Conservation (phyloP, 2,329 filamentous ascomycete genomes). For the Chalara sp. region DNA sequence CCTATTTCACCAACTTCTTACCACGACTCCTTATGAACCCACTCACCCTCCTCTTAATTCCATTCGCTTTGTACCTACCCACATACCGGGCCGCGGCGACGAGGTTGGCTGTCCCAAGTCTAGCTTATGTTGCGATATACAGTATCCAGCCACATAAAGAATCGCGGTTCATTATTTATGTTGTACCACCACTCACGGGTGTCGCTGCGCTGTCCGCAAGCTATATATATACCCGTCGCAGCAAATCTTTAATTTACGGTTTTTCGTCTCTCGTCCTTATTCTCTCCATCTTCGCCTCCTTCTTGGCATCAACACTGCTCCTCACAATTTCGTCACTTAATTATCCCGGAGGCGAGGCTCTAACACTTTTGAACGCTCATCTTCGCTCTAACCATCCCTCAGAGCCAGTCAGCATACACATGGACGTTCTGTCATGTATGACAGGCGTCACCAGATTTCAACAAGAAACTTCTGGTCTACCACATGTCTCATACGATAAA, state of each 20-base stretch:
- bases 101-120: conserved; percentile 54
- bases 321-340: conserved; percentile 80
- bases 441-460: conserved; percentile 63
- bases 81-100: conserved; percentile 37
- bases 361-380: conserved; percentile 44
- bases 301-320: conserved; percentile 56
- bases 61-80: conserved; percentile 42
- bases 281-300: conserved; percentile 52
- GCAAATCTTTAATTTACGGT: conserved; percentile 49
- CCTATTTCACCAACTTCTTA: conserved; percentile 76
- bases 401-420: conserved; percentile 38
- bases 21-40: conserved; percentile 84
- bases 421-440: conserved; percentile 64
- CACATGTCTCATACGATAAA: conserved; percentile 45
- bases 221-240: conserved; percentile 59
- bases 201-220: conserved; percentile 68
- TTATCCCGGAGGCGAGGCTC: conserved; percentile 84
- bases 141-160: conserved; percentile 93
- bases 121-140: conserved; percentile 73
- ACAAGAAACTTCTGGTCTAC: conserved; percentile 19
- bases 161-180: conserved; percentile 89
- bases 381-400: conserved; percentile 17
- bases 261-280: conserved; percentile 48
- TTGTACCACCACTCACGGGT: conserved; percentile 72
- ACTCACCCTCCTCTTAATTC: conserved; percentile 47